Evolutionary conservation across 2,329 filamentous ascomycete genomes (phyloP), one percentile per base, ranked within the genome.

Genomic region (Paramyrothecium roridum): DNA sequence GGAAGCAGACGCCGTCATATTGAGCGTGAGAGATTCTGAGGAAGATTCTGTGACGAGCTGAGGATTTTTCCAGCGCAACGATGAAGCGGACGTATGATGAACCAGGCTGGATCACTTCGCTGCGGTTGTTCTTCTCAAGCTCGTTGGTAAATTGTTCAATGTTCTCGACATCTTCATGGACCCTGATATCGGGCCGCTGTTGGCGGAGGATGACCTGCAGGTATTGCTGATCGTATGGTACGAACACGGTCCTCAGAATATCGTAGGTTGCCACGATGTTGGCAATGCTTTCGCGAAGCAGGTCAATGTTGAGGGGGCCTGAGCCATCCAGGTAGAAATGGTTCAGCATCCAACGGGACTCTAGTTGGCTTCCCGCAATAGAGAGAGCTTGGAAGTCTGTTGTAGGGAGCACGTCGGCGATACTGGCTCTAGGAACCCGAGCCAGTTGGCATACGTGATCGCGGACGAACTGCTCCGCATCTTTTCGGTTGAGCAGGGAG

Each of bases 231-330:
- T 56, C 21, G 3, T 55, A 40, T 6, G 33, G 67, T 8, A 86
- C 76, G 57, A 87, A 88, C 4, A 87, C 80, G 0, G 85, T 87
- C 8, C 84, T 79, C 2, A 88, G 70, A 21, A 87, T 83, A 55
- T 87, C 84, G 62, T 86, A 51, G 30, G 49, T 37, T 51, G 49
- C 26, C 26, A 51, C 30, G 12, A 51, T 30, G 33, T 51, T 51
- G 49, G 8, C n/a, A 19, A 51, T 51, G 33, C 49, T 51, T 51
- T 51, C 49, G 10, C 33, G 49, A 20, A 51, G 49, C 33, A 51
- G 17, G 8, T 11, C 13, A 17, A 51, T 40, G 19, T 40, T 19
- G 26, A 51, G 20, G 33, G 26, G 16, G 22, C 49, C 49, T 13
- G 30, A 51, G 26, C 49, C 49, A 21, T 51, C 49, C 33, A 53